Evolutionary conservation across 495 filamentous ascomycete species (phyloP), one percentile per base, ranked within the genome.

Genomic region (Beverwykella pulmonaria): DNA sequence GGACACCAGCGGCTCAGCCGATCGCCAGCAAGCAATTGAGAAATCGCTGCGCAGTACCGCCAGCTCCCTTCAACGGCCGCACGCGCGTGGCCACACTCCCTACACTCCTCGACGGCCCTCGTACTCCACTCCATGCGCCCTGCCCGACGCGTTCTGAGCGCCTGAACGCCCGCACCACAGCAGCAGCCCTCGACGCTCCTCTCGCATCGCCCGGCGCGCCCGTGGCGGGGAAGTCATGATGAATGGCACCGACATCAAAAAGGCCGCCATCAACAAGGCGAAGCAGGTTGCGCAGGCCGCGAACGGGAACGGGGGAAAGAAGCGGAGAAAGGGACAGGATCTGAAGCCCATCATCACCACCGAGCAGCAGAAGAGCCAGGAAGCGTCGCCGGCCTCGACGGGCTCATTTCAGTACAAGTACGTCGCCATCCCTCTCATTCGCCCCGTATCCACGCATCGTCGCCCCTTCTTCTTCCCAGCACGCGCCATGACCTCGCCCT

Each of bases 221-320:
- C 67, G 48, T 53, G 50, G 70, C 66, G 66, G 63, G 62, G 56
- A 64, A 66, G 58, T 49, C 75, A 88, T 63, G 74, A 91, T 91
- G 88, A 90, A 91, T 80, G 86, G 88, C 71, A 84, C 83, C 69
- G 86, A 79, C 41, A 87, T 90, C 74, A 90, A 87, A 73, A 88
- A 90, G 74, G 86, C 87, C 46, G 87, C 88, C 65, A 83, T 91
- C 75, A 90, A 87, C 76, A 91, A 91, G 78, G 89, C 87, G 59
- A 92, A 91, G 79, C 86, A 90, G 77, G 77, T 73, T 25, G 79
- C 79, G 47, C 72, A 76, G 55, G 72, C 70, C 60, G 76, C 72
- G 56, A 76, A 77, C 69, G 75, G 77, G 61, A 79, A 75, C 55
- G 75, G 71, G 65, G 50, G 75, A 63, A 73, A 78, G 63, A 73